These are phyloP conservation scores for Fusarium liriodendri DNA, from an alignment of 2,329 filamentous ascomycete genomes.

Conservation along the genomic window DNA sequence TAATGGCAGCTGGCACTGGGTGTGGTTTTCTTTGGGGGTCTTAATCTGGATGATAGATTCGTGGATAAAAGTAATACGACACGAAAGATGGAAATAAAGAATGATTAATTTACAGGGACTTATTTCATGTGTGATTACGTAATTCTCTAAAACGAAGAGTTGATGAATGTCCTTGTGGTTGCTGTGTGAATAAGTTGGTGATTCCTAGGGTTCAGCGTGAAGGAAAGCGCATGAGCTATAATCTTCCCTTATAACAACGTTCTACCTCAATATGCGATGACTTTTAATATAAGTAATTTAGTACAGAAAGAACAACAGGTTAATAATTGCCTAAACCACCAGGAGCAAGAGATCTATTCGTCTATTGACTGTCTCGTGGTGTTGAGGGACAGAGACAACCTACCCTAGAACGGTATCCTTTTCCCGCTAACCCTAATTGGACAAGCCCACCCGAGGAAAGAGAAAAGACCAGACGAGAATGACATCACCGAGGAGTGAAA, in stretches of 20 bases:
- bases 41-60: not conserved
- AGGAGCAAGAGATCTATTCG: not conserved
- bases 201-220: not conserved
- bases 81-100: not conserved
- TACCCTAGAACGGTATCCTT: not conserved
- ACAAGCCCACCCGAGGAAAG: not conserved
- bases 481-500: not conserved
- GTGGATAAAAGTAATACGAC: not conserved
- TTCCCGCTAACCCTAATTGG: not conserved
- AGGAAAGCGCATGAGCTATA: not conserved
- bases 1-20: not conserved
- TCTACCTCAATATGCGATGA: not conserved
- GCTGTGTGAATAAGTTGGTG: no score
- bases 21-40: not conserved
- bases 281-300: no score
- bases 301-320: rapidly evolving
- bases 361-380: not conserved
- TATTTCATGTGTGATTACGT: not conserved
- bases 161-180: not conserved
- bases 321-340: not conserved
- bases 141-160: not conserved
- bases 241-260: not conserved
- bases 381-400: not conserved
- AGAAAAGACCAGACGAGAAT: not conserved
- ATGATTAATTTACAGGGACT: no score